Base-by-base conservation (phyloP, 768 basidiomycete species). In the Pholiota microspora region DNA sequence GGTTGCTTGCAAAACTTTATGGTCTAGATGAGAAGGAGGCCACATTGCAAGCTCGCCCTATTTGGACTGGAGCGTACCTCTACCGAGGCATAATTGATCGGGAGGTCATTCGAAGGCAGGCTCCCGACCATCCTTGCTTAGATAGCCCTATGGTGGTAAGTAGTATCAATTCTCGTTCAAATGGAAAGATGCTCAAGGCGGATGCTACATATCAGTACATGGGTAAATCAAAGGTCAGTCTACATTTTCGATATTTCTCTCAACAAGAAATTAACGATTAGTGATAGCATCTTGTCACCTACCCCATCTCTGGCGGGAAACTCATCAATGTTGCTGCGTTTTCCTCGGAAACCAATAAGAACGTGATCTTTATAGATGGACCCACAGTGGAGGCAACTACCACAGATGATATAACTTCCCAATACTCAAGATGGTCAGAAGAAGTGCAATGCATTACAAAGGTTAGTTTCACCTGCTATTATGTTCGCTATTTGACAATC, bases 241-340 rank as follows among this genome's bases (percentile, higher is more conserved):
- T 36, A 4, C n/a, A 4, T 36, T 7, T 36, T 36, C n/a, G 4
- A 9, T 36, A 7, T 15, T 15, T 7, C 23, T 23, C 6, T 4
- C 10, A 18, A 2, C 40, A 1, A 4, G 12, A 42, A 21, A 42
- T 23, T 42, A 7, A 42, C 12, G 6, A 4, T 8, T 21, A 8
- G n/a, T 8, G 6, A 10, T 42, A 84, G 81, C 76, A 79, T 62
- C 51, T 81, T 15, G 67, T 83, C 2, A 71, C 69, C 0, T 85
- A 85, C 63, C 75, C 80, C 0, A 74, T 85, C 10, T 76, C 80
- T 1, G 69, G 73, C 29, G 81, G 78, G 9, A 69, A 70, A 49
- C 65, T 73, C 24, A 68, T 85, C 55, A 85, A 83, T 57, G 65
- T 83, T 27, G 80, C 73, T 3, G 77, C 73, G 6, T 75, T 77